Evolutionary conservation across 2,329 filamentous ascomycete species (phyloP), one percentile per base, ranked within the genome.

Genomic region (Sphaerostilbella broomeana): DNA sequence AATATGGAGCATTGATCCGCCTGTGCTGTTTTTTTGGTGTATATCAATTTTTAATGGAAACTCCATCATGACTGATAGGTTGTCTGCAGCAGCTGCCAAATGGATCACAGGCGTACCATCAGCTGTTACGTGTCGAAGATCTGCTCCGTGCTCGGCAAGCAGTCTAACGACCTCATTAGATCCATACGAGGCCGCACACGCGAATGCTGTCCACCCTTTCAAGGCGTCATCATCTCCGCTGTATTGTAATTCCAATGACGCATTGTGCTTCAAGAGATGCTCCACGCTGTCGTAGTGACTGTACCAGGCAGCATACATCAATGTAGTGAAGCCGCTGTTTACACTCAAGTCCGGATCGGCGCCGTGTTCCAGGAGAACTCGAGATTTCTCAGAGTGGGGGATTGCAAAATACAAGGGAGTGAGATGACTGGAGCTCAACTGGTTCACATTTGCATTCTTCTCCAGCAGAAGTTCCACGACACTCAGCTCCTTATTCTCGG

Each of bases 401-500:
- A 44, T 17, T 4, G 43, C 35, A 9, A 32, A 36, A 19, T 37
- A 46, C 11, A 46, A 16, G 20, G 43, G 28, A 8, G 40, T 40
- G 2, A 24, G 13, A 17, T 15, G 25, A 5, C n/a, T 21, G n/a
- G 17, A 26, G 19, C 11, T 40, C 15, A 36, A 8, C 16, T 22
- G 40, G 29, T 52, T 51, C 6, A 47, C 41, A 10, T 52, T 42
- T 6, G 48, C 48, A 6, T 45, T 42, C 13, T 22, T 45, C 7
- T 40, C 42, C 3, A 52, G 26, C 1, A 52, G 12, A 3, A 45
- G 20, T 22, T 45, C 32, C 4, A 48, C 38, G 11, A 52, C 16
- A 1, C 25, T 21, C 4, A 26, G 20, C 11, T 44, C 33, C 8
- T 27, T 22, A 12, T 40, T 19, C 1, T 21, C 7, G 4, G 38